Conservation (phyloP, 139 green algal genomes). For the Ettlia oleoabundans region DNA sequence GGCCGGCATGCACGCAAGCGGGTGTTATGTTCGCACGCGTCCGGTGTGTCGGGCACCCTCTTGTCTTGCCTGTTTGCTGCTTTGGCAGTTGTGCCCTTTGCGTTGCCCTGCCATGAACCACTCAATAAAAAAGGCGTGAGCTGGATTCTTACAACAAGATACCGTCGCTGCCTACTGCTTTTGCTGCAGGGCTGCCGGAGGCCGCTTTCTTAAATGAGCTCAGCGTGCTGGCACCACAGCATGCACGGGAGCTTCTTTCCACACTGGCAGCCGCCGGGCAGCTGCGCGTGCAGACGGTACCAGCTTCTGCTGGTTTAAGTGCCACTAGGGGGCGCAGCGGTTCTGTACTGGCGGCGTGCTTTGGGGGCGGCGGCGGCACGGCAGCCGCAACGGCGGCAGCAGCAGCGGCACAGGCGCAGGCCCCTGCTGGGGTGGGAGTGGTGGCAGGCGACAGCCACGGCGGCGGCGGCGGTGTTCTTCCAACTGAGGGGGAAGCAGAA, state of each 20-base stretch:
- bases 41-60: background rate
- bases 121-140: no score
- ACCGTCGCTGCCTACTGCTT: background rate
- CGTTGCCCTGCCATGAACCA: no score
- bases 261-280: background rate
- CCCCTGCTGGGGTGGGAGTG: no score
- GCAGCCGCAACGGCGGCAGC: no score
- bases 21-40: background rate
- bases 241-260: slow-evolving; percentile 17
- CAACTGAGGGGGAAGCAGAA: no score
- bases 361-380: background rate
- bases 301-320: background rate
- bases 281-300: background rate
- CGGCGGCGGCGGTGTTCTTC: no score
- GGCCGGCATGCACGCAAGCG: background rate
- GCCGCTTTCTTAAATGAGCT: background rate
- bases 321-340: no score
- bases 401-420: background rate
- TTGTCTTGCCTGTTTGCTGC: background rate
- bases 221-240: slow-evolving; percentile 22
- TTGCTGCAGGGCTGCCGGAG: slow-evolving; percentile 9
- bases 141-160: no score
- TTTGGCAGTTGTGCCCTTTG: background rate
- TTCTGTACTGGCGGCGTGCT: slow-evolving; percentile 27
- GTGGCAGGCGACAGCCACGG: no score